These are phyloP conservation scores for Aspergillus baeticus DNA, from an alignment of 495 filamentous ascomycete genomes.

Conservation along the genomic window DNA sequence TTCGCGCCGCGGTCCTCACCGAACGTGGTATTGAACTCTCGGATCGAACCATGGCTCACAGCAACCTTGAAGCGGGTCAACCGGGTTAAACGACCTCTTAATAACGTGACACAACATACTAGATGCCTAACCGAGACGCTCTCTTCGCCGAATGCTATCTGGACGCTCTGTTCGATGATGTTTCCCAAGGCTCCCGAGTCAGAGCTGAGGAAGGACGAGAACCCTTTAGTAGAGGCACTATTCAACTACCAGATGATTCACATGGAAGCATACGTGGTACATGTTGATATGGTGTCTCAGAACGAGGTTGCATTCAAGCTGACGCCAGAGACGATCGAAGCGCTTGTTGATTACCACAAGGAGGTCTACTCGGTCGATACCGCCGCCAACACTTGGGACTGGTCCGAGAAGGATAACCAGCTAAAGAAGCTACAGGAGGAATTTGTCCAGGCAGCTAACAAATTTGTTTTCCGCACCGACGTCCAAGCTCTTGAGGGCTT, in stretches of 20 bases:
- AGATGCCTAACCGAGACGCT: constrained; percentile 96
- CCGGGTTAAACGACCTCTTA: constrained; percentile 94
- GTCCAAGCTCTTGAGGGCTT: constrained; percentile 90
- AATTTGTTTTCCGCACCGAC: constrained; percentile 90
- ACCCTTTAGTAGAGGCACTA: constrained; percentile 86
- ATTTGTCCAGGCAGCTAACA: constrained; percentile 96
- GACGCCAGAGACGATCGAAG: constrained; percentile 93
- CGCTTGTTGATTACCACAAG: constrained; percentile 95
- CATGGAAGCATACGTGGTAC: constrained; percentile 96
- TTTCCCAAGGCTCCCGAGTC: constrained; percentile 87
- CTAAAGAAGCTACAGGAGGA: constrained; percentile 97
- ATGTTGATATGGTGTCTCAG: constrained; percentile 97
- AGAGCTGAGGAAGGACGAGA: constrained; percentile 79
- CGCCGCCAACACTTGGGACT: constrained; percentile 86
- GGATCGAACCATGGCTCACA: constrained; percentile 97
- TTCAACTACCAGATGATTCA: constrained; percentile 95
- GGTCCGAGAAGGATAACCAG: constrained; percentile 95
- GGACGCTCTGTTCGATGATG: constrained; percentile 93
- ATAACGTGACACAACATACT: constrained; percentile 95
- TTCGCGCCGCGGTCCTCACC: constrained; percentile 95
- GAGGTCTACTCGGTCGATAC: constrained; percentile 92
- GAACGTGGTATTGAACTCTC: constrained; percentile 89
- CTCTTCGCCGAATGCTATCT: constrained; percentile 88
- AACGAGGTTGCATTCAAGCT: constrained; percentile 99
- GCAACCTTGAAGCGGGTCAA: constrained; percentile 96